A percentile compares a stretch with the other conserved stretches of the same genome.
Conservation (phyloP, 1,139 yeast species). For the Petasospora fabianii region DNA sequence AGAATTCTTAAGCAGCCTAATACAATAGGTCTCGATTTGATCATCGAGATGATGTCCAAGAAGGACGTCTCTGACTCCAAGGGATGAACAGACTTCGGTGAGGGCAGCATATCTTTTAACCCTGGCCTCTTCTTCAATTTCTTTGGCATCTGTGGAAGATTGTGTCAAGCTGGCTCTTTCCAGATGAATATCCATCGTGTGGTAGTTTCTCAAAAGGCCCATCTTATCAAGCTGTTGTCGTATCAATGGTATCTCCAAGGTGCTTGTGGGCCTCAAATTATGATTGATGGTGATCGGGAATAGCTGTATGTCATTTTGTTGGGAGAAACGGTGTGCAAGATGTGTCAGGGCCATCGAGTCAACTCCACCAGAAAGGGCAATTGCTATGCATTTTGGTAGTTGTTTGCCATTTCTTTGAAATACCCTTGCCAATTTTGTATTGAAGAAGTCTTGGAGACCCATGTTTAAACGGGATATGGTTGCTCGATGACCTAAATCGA, state of each 20-base stretch:
- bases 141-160: conserved; percentile 11
- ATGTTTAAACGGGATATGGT: neutral
- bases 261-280: conserved; percentile 43
- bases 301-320: conserved; percentile 33
- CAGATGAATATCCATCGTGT: conserved; percentile 15
- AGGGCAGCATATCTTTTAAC: conserved; percentile 46
- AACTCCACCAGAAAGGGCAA: conserved; percentile 78
- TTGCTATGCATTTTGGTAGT: conserved; percentile 19
- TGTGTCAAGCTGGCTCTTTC: conserved; percentile 18
- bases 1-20: conserved; percentile 52
- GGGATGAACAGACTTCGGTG: conserved; percentile 32
- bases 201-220: conserved; percentile 12
- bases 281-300: conserved; percentile 60
- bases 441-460: conserved; percentile 6
- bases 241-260: conserved; percentile 34
- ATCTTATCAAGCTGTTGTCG: conserved; percentile 14
- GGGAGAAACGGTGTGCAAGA: conserved; percentile 36
- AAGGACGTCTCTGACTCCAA: conserved; percentile 36
- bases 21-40: conserved; percentile 65
- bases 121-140: conserved; percentile 58
- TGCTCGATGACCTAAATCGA: neutral
- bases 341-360: conserved; percentile 71
- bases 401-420: conserved; percentile 5
- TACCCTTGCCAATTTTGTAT: conserved; percentile 2
- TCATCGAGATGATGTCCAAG: conserved; percentile 73